Evolutionary conservation across 1,284 basidiomycete genomes (phyloP).

Genomic region (Golubevia pallescens): DNA sequence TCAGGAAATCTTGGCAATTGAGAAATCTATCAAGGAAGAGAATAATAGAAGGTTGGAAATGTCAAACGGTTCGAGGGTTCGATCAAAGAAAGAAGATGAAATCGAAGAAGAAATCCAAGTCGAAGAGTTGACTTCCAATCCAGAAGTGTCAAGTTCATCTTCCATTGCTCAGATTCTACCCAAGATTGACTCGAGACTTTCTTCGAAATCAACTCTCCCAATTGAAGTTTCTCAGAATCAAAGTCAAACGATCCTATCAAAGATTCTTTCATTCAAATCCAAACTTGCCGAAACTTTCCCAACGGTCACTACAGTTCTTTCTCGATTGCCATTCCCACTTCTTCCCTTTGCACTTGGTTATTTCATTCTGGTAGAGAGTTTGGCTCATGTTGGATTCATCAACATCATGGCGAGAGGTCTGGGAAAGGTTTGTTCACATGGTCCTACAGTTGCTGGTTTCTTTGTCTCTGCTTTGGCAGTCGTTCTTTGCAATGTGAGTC

Average conservation of each 20-base stretch:
- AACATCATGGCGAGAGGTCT: constrained; percentile 80
- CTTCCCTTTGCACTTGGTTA: constrained; percentile 92
- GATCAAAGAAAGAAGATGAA: too few species aligned
- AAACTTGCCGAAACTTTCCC: constrained; percentile 70
- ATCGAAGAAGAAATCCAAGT: too few species aligned
- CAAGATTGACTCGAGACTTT: constrained; percentile 34
- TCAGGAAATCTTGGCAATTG: constrained; percentile 5
- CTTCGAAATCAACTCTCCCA: constrained; percentile 30
- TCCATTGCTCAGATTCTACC: constrained; percentile 6
- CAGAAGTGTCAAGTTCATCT: background rate
- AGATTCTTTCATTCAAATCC: constrained; percentile 18
- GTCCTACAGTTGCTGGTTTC: constrained; percentile 67
- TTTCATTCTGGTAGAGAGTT: constrained; percentile 89
- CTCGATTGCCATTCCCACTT: constrained; percentile 78
- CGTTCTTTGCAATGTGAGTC: constrained; percentile 78
- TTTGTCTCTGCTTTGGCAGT: constrained; percentile 71
- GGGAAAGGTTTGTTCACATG: constrained; percentile 66
- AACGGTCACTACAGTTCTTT: constrained; percentile 74
- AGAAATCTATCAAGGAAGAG: constrained; percentile 7
- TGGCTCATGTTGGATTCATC: constrained; percentile 89
- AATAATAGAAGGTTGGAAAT: background rate
- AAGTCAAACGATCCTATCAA: constrained; percentile 5
- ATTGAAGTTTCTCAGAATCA: constrained; percentile 4
- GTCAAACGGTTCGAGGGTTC: too few species aligned
- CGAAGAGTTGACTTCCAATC: too few species aligned